Evolutionary conservation across 192 early-diverging fungal genomes (phyloP).

Genomic region (Entomortierella lignicola): DNA sequence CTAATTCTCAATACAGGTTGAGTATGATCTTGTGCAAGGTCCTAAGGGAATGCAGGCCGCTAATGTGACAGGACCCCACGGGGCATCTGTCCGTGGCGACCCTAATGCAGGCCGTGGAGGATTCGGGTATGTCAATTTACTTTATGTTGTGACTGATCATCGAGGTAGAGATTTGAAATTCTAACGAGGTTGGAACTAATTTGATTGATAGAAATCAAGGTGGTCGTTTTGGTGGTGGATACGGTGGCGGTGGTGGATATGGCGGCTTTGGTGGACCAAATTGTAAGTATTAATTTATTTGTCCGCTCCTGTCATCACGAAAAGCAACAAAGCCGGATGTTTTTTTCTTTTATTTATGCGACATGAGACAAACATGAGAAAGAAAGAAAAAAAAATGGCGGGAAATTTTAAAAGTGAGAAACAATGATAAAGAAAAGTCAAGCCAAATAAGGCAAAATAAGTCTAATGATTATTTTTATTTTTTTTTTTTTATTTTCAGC

Average conservation of each 20-base stretch:
- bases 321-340: too few relatives aligned
- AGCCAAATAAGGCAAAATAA: constrained; percentile 8
- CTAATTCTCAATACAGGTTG: constrained; percentile 59
- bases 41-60: constrained; percentile 88
- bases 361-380: neutral
- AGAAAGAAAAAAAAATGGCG: constrained; percentile 21
- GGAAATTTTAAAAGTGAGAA: too few relatives aligned
- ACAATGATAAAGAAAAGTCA: neutral
- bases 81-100: constrained; percentile 81
- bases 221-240: constrained; percentile 47
- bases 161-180: neutral
- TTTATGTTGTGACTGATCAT: neutral
- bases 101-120: constrained; percentile 59
- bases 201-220: neutral
- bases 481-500: constrained; percentile 4
- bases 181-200: neutral
- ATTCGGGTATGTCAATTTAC: constrained; percentile 22
- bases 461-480: neutral
- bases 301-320: neutral
- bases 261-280: constrained; percentile 48
- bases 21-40: constrained; percentile 76
- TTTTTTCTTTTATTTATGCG: neutral
- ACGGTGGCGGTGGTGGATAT: constrained; percentile 28
- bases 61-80: constrained; percentile 81
- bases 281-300: constrained; percentile 34